Percentiles rank a stretch among this genome's conserved stretches.
Conservation (phyloP, 768 basidiomycete genomes). For the Rhizopogon roseolus region DNA sequence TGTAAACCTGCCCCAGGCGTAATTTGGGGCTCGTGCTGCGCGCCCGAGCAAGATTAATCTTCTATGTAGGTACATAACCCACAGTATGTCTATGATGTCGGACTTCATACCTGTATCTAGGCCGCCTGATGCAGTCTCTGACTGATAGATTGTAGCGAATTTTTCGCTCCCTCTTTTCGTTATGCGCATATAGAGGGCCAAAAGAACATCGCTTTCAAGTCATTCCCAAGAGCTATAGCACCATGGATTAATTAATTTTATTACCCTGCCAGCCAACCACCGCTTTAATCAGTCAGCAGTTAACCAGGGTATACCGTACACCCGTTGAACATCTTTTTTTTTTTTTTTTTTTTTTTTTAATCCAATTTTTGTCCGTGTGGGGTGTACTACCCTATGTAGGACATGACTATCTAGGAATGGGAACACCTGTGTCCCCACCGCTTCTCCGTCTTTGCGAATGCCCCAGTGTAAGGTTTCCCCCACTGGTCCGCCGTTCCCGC, state of each 20-base stretch:
- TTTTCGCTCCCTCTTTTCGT: neutral
- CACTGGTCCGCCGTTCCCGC: too few relatives aligned
- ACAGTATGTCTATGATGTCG: too few relatives aligned
- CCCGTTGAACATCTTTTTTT: neutral
- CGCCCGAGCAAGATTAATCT: neutral
- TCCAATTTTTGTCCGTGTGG: too few relatives aligned
- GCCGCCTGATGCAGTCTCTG: neutral
- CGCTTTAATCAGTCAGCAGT: neutral
- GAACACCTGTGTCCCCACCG: too few relatives aligned
- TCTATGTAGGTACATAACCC: neutral
- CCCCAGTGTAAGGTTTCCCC: too few relatives aligned
- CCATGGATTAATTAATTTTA: neutral
- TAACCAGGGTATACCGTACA: neutral
- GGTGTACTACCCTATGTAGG: too few relatives aligned
- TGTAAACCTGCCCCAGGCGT: too few relatives aligned
- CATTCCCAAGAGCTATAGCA: neutral
- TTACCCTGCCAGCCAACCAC: neutral
- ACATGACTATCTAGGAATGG: too few relatives aligned
- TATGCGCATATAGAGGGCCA: neutral
- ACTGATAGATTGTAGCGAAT: neutral
- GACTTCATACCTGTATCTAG: neutral
- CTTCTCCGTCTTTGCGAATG: too few relatives aligned
- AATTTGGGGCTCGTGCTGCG: too few relatives aligned
- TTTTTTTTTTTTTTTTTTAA: too few relatives aligned
- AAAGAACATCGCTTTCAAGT: neutral